phyloP scores from a whole-genome alignment of 2,329 filamentous ascomycete genomes.

The Colletotrichum sp. region DNA sequence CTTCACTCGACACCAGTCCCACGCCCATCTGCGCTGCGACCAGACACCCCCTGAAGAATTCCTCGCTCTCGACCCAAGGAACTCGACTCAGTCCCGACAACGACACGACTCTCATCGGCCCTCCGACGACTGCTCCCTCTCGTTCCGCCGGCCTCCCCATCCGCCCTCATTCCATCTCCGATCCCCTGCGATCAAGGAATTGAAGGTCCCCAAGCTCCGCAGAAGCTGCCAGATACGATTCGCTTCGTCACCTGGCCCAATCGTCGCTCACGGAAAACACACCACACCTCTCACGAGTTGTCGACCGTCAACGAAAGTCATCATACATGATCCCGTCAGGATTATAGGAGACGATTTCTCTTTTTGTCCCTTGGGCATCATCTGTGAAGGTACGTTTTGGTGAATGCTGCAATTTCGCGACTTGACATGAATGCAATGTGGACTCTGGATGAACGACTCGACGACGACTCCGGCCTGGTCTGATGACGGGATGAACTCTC shows the following conservation, averaged over 20 bases:
- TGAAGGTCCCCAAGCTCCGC: constrained; percentile 8
- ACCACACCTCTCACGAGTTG: neutral
- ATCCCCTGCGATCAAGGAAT: constrained; percentile 24
- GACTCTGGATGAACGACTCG: neutral
- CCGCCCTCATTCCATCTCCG: constrained; percentile 18
- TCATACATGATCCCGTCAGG: constrained; percentile 19
- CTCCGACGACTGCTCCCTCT: constrained; percentile 41
- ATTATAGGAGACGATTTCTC: constrained; percentile 12
- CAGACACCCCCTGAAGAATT: constrained; percentile 35
- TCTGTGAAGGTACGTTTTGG: constrained; percentile 22
- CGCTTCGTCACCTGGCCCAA: constrained; percentile 1
- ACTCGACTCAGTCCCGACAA: constrained; percentile 35
- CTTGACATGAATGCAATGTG: neutral
- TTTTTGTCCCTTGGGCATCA: neutral
- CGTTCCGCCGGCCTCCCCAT: constrained; percentile 25
- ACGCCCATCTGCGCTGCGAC: neutral
- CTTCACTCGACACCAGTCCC: constrained; percentile 15
- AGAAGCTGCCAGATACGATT: neutral
- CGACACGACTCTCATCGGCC: constrained; percentile 27
- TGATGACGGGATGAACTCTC: constrained; percentile 12
- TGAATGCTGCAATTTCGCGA: neutral
- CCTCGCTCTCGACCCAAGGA: constrained; percentile 48
- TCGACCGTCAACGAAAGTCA: neutral
- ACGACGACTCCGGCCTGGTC: neutral
- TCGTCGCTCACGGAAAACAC: neutral